Base-by-base conservation (phyloP, 2,329 filamentous ascomycete genomes). In the Stachybotrys chartarum region DNA sequence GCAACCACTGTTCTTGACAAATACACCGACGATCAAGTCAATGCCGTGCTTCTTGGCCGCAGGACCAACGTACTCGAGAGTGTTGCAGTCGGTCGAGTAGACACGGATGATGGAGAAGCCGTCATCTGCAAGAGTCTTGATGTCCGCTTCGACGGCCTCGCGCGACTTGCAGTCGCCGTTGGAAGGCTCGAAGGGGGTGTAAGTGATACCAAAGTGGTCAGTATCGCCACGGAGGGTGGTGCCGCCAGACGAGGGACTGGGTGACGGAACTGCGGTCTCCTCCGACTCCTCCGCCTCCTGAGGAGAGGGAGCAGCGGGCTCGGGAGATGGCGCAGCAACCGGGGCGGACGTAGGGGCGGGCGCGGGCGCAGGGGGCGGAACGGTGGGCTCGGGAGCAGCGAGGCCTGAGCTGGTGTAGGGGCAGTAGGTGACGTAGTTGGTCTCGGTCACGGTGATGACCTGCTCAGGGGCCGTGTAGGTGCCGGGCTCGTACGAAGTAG, bases 61-160 rank as follows among this genome's bases (percentile, higher is more conserved):
- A 48, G 75, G 72, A 60, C 90, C 90, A 56, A 97, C 86, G 72
- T 83, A 86, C 69, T 85, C 74, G 58, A 96, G 87, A 55, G 87
- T 87, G 73, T 82, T 79, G 81, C 93, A 97, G 82, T 97, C 92
- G 63, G 91, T 92, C 61, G 87, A 90, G 84, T 97, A 97, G 69
- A 94, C 79, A 72, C 93, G 92, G 70, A 93, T 71, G 52, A 81
- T 77, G 60, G 73, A 74, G 82, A 92, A 91, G 57, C 88, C 88
- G 61, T 82, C 81, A 54, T 64, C 52, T 66, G 84, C 81, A 68
- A 93, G 87, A 57, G 71, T 62, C 45, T 72, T 69, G 61, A 93
- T 79, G 61, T 92, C 87, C 30, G 64, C 54, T 58, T 77, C 68
- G 57, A 93, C 83, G 51, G 80, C 70, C n/a, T 60, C 59, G 58